These are phyloP conservation scores for Talaromyces nanjingensis DNA, from an alignment of 495 filamentous ascomycete species.

Conservation along the genomic window DNA sequence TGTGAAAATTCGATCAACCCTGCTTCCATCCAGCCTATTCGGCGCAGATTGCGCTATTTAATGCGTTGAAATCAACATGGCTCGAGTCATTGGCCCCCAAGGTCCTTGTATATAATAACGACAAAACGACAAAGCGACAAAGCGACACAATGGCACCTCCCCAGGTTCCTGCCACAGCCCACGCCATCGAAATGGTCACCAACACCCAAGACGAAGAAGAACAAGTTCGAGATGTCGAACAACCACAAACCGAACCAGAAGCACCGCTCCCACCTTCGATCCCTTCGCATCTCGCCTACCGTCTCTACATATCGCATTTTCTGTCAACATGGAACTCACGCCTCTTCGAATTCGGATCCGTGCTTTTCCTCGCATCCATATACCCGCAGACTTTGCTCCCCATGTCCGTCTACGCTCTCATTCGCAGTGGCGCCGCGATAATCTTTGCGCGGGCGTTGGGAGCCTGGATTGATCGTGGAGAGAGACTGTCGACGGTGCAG, in stretches of 20 bases:
- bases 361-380: conserved; percentile 46
- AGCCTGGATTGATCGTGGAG: conserved; percentile 29
- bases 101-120: background rate
- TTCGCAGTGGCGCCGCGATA: conserved; percentile 12
- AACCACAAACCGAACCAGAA: background rate
- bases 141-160: background rate
- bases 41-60: background rate
- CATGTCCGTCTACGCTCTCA: conserved; percentile 17
- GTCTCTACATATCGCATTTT: conserved; percentile 48
- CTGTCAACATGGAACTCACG: conserved; percentile 61
- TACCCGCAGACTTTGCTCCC: conserved; percentile 40
- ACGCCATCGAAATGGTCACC: background rate
- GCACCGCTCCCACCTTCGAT: background rate
- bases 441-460: conserved; percentile 30
- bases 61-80: background rate
- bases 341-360: conserved; percentile 51
- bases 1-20: background rate
- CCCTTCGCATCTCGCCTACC: background rate
- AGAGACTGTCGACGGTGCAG: conserved; percentile 34
- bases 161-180: background rate
- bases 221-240: background rate
- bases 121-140: too few species aligned
- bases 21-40: background rate
- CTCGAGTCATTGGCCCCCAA: background rate
- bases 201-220: background rate